phyloP scores from a whole-genome alignment of 2,329 filamentous ascomycete genomes.

The Colletotrichum sp. region DNA sequence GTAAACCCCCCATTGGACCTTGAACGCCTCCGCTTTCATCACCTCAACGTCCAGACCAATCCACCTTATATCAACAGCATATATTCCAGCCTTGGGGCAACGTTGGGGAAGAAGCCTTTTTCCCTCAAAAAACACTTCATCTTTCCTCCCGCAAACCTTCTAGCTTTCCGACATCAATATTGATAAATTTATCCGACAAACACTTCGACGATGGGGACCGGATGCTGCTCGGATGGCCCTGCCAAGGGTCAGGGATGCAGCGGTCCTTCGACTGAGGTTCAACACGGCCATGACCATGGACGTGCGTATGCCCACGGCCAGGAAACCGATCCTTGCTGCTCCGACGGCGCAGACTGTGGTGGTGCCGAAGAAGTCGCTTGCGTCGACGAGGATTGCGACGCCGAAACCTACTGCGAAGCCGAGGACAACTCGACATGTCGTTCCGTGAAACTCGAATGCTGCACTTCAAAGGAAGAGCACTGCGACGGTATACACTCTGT shows the following conservation, averaged over 20 bases:
- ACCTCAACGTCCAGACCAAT: background rate
- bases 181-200: background rate
- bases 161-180: background rate
- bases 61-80: background rate
- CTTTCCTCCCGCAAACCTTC: background rate
- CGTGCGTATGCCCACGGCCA: background rate
- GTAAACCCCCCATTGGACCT: background rate
- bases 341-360: background rate
- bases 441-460: constrained; percentile 27
- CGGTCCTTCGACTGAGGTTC: background rate
- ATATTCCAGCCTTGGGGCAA: background rate
- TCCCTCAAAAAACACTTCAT: background rate
- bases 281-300: background rate
- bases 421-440: constrained; percentile 12
- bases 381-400: constrained; percentile 10
- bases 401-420: constrained; percentile 21
- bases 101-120: background rate
- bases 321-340: background rate
- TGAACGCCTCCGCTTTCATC: background rate
- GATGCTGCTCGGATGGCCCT: constrained; percentile 20
- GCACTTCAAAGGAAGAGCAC: constrained; percentile 28
- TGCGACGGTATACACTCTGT: constrained; percentile 25
- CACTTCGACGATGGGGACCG: constrained; percentile 11
- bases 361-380: background rate
- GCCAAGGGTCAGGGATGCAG: background rate